These are phyloP conservation scores for Orbilia oligospora DNA, from an alignment of 2,329 filamentous ascomycete species.

Conservation along the genomic window DNA sequence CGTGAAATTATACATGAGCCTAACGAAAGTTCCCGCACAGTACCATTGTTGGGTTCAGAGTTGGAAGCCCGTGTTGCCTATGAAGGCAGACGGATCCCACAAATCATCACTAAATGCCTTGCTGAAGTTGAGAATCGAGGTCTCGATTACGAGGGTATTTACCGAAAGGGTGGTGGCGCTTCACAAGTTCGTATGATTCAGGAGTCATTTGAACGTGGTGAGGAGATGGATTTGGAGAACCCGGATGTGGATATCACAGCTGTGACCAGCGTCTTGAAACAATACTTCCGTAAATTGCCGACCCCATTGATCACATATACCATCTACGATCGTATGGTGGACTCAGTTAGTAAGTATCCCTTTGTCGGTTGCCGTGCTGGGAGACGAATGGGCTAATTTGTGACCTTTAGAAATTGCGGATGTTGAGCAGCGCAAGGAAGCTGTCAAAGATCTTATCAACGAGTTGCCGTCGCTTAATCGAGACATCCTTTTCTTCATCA, in stretches of 20 bases:
- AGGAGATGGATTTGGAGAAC: conserved; percentile 93
- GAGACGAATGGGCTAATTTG: conserved; percentile 47
- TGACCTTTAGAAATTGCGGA: conserved; percentile 74
- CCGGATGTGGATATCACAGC: conserved; percentile 94
- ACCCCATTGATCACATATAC: conserved; percentile 91
- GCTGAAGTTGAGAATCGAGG: conserved; percentile 95
- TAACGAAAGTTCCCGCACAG: conserved; percentile 14
- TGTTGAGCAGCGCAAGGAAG: conserved; percentile 77
- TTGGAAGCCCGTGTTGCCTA: conserved; percentile 86
- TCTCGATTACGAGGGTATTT: conserved; percentile 98
- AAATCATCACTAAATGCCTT: conserved; percentile 92
- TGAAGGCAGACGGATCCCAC: conserved; percentile 89
- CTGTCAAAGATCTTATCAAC: conserved; percentile 80
- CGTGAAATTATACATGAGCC: conserved; percentile 9
- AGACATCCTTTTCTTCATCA: conserved; percentile 91
- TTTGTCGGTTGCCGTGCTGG: background rate
- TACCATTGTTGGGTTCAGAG: conserved; percentile 88
- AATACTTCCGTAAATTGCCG: conserved; percentile 95
- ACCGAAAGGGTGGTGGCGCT: conserved; percentile 94
- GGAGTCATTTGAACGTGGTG: conserved; percentile 88
- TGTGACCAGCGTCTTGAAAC: conserved; percentile 94
- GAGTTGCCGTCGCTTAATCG: conserved; percentile 86
- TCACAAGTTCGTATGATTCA: conserved; percentile 91
- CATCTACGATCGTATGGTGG: conserved; percentile 89
- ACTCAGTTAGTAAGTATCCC: conserved; percentile 77